phyloP scores from a whole-genome alignment of 768 basidiomycete species.

The Lactarius hatsudake region DNA sequence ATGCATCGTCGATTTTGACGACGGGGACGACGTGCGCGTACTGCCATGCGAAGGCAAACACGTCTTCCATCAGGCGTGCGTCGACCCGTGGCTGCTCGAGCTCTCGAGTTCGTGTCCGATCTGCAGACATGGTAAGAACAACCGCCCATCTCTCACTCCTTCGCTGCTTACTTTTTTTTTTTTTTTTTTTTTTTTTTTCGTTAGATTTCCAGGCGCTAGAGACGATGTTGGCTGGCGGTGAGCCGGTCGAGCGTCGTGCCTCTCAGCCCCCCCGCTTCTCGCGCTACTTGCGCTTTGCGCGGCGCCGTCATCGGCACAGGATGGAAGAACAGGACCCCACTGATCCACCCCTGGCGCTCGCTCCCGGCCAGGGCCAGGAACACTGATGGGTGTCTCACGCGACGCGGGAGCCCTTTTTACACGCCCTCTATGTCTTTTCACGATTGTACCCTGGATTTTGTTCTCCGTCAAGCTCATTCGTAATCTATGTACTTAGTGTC shows the following conservation, averaged over 20 bases:
- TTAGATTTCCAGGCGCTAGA: conserved; percentile 39
- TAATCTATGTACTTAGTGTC: conserved; percentile 3
- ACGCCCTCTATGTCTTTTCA: neutral
- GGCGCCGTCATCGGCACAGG: conserved; percentile 29
- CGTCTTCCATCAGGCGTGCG: conserved; percentile 84
- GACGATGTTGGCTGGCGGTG: conserved; percentile 32
- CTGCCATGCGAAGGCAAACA: conserved; percentile 92
- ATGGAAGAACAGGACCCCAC: conserved; percentile 31
- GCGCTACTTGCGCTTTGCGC: conserved; percentile 35
- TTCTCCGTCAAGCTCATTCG: neutral
- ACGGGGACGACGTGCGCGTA: conserved; percentile 87
- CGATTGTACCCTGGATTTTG: neutral
- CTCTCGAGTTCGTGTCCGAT: conserved; percentile 89
- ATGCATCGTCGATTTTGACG: conserved; percentile 91
- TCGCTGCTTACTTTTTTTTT: neutral
- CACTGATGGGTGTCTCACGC: neutral
- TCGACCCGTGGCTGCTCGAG: conserved; percentile 91
- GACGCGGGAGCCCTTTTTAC: neutral
- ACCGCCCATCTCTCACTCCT: neutral
- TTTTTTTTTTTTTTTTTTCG: neutral
- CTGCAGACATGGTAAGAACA: conserved; percentile 75
- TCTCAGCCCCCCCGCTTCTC: conserved; percentile 34
- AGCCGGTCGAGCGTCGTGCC: conserved; percentile 24
- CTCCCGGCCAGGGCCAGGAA: conserved; percentile 19
- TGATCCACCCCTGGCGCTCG: conserved; percentile 28